Conservation (phyloP, 768 basidiomycete genomes). For the Collybiopsis confluens region DNA sequence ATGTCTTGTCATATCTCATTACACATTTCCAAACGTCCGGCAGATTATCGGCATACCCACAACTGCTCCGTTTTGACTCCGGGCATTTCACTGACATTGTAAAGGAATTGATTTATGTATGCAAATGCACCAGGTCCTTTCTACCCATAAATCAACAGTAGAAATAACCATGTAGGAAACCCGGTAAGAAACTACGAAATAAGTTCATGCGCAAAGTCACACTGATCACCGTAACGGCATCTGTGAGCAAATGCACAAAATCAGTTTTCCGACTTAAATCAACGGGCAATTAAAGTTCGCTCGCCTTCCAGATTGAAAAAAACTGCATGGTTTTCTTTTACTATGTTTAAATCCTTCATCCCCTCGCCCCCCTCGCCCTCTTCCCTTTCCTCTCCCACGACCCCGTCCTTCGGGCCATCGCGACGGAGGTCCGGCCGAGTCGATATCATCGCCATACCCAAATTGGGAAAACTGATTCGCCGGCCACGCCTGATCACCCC, state of each 20-base stretch:
- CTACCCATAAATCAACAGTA: neutral
- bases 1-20: no score
- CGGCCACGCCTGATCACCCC: slow-evolving; percentile 36
- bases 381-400: slow-evolving; percentile 53
- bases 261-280: slow-evolving; percentile 35
- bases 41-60: no score
- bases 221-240: slow-evolving; percentile 73
- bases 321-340: slow-evolving; percentile 88
- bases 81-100: no score
- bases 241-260: no score
- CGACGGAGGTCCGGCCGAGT: slow-evolving; percentile 45
- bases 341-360: slow-evolving; percentile 68
- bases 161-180: neutral
- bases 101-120: neutral
- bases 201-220: slow-evolving; percentile 74
- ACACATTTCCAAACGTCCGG: no score
- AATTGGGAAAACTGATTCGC: slow-evolving; percentile 42
- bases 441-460: slow-evolving; percentile 36
- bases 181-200: slow-evolving; percentile 15
- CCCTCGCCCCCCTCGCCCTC: slow-evolving; percentile 49
- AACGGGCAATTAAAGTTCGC: slow-evolving; percentile 42
- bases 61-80: no score
- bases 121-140: neutral
- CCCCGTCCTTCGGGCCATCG: slow-evolving; percentile 37
- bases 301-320: slow-evolving; percentile 91